Conservation (phyloP, 2,329 filamentous ascomycete genomes). For the Chalaropsis thielavioides region DNA sequence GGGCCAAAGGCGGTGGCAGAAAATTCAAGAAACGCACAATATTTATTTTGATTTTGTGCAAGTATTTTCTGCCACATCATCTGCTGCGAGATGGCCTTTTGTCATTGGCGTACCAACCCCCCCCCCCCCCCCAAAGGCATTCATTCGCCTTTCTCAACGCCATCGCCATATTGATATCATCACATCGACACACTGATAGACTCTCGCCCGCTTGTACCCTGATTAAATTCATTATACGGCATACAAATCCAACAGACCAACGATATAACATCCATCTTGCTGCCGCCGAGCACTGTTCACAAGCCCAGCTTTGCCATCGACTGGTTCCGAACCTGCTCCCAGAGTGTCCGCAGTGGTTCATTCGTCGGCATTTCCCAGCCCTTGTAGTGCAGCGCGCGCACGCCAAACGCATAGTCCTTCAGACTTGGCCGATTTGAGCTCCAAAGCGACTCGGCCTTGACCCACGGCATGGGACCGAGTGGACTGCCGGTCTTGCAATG, state of each 20-base stretch:
- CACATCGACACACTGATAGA: too few species aligned
- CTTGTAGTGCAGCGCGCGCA: slow-evolving; percentile 16
- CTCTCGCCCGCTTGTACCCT: too few species aligned
- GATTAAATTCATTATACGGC: too few species aligned
- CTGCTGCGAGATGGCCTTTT: neutral
- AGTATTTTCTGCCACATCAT: neutral
- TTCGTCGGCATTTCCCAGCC: slow-evolving; percentile 12
- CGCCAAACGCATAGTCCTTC: slow-evolving; percentile 12
- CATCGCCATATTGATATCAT: too few species aligned
- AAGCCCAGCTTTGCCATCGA: neutral
- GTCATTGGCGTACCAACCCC: too few species aligned
- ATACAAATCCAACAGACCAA: too few species aligned
- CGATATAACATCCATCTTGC: too few species aligned
- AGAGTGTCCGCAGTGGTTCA: slow-evolving; percentile 9
- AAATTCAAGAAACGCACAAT: neutral
- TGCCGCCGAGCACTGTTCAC: too few species aligned
- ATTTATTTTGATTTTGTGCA: neutral
- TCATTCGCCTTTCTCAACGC: too few species aligned
- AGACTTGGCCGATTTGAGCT: slow-evolving; percentile 14
- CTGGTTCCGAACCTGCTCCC: slow-evolving; percentile 6
- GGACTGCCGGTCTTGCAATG: slow-evolving; percentile 11
- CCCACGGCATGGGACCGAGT: slow-evolving; percentile 16
- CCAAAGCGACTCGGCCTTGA: slow-evolving; percentile 12
- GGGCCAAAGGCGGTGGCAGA: neutral
- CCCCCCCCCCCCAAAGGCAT: too few species aligned